Conservation (phyloP, 192 early-diverging fungal genomes). For the Spinellus fusiger region DNA sequence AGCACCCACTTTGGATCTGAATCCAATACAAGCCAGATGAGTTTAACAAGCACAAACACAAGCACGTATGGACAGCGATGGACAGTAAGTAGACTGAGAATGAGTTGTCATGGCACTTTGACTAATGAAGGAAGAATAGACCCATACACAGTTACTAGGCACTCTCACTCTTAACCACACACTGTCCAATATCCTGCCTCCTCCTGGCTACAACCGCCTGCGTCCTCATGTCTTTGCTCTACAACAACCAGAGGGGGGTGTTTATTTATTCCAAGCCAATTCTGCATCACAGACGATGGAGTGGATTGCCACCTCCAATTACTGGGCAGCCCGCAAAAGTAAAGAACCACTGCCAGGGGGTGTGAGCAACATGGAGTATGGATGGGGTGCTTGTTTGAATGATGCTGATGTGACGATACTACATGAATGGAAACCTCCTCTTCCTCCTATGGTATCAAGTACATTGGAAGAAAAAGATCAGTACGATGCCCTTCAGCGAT, state of each 20-base stretch:
- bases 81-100: background rate
- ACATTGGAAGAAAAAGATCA: constrained; percentile 38
- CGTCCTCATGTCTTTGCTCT: constrained; percentile 84
- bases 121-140: constrained; percentile 3
- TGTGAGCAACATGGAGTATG: constrained; percentile 87
- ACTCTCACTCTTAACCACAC: constrained; percentile 68
- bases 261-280: constrained; percentile 79
- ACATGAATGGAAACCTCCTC: constrained; percentile 43
- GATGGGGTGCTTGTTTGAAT: constrained; percentile 65
- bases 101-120: background rate
- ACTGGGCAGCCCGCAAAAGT: constrained; percentile 87
- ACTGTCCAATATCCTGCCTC: constrained; percentile 74
- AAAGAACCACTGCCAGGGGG: constrained; percentile 85
- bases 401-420: constrained; percentile 28
- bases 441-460: constrained; percentile 34
- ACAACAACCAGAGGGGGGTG: constrained; percentile 72
- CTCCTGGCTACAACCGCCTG: constrained; percentile 75
- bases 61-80: background rate
- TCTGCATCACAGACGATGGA: constrained; percentile 58
- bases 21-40: background rate
- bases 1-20: constrained; percentile 7
- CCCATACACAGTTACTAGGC: constrained; percentile 31
- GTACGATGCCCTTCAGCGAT: constrained; percentile 52
- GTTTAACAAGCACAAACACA: background rate
- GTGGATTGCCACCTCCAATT: constrained; percentile 88